Evolutionary conservation across 2,329 filamentous ascomycete species (phyloP).

Genomic region (Chaetomium globosum): DNA sequence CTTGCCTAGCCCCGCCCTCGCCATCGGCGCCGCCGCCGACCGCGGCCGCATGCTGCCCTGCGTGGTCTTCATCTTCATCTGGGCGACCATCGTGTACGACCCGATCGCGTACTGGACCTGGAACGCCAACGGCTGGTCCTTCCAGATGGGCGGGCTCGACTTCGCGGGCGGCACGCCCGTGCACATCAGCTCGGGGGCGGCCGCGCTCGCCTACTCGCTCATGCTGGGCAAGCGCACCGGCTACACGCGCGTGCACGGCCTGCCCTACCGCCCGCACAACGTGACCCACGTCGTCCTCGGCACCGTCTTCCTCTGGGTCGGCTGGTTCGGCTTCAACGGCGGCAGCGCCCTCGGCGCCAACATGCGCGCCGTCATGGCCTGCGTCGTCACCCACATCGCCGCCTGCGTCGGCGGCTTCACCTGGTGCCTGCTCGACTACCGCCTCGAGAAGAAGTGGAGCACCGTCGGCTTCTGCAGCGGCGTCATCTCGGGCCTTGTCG

Average conservation of each 20-base stretch:
- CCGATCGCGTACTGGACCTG: constrained; percentile 77
- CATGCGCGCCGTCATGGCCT: constrained; percentile 85
- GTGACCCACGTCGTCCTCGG: constrained; percentile 74
- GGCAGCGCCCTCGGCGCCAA: constrained; percentile 80
- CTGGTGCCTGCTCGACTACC: constrained; percentile 85
- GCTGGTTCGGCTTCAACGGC: constrained; percentile 96
- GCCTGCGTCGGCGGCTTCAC: constrained; percentile 79
- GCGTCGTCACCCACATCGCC: constrained; percentile 83
- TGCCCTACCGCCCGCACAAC: constrained; percentile 73
- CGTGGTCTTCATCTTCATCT: constrained; percentile 69
- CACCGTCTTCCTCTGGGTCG: constrained; percentile 77
- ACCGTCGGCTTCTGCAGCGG: constrained; percentile 93
- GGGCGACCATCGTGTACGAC: constrained; percentile 72
- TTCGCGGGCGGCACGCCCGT: constrained; percentile 77
- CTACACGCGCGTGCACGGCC: constrained; percentile 62
- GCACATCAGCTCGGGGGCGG: constrained; percentile 72
- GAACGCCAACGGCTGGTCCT: constrained; percentile 74
- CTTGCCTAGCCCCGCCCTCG: constrained; percentile 54
- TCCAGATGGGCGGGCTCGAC: constrained; percentile 68
- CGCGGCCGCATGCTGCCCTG: constrained; percentile 64
- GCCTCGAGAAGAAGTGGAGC: constrained; percentile 90
- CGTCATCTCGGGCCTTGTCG: constrained; percentile 81
- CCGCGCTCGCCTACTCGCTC: constrained; percentile 71
- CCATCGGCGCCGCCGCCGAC: constrained; percentile 63
- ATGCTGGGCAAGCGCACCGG: constrained; percentile 71